Conservation (phyloP, 441 rosid species). For the Brassica hybrid region DNA sequence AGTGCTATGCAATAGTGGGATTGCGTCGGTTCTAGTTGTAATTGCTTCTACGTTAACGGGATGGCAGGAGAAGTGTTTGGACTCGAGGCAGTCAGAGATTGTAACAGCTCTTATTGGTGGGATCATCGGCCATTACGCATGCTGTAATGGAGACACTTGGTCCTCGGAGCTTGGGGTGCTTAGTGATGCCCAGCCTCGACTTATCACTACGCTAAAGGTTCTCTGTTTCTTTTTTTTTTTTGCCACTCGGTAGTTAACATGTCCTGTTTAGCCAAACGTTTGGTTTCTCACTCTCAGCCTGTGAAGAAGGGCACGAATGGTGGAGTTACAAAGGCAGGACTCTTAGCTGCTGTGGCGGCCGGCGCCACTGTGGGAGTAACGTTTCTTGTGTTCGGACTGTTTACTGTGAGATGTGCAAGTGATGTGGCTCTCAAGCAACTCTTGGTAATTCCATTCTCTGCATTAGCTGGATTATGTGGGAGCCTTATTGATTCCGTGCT, state of each 20-base stretch:
- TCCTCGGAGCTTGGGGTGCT: conserved; percentile 96
- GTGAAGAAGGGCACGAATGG: conserved; percentile 94
- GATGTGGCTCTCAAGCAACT: conserved; percentile 73
- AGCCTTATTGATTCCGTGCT: conserved; percentile 83
- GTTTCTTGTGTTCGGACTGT: conserved; percentile 64
- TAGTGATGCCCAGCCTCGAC: conserved; percentile 78
- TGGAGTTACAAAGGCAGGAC: conserved; percentile 84
- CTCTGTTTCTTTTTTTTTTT: conserved; percentile 25
- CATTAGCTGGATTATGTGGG: conserved; percentile 78
- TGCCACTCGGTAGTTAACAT: neutral
- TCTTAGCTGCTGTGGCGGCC: conserved; percentile 81
- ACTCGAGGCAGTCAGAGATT: conserved; percentile 56
- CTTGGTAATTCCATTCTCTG: conserved; percentile 69
- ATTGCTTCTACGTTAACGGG: conserved; percentile 56
- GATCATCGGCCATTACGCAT: conserved; percentile 84
- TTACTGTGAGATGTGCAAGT: conserved; percentile 63
- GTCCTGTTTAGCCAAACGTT: conserved; percentile 19
- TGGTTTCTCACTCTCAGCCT: conserved; percentile 53
- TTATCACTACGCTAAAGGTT: conserved; percentile 95
- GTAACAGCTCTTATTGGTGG: conserved; percentile 78
- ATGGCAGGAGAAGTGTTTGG: conserved; percentile 76
- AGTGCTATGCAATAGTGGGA: conserved; percentile 74
- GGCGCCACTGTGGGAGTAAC: conserved; percentile 77
- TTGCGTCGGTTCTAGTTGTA: conserved; percentile 62
- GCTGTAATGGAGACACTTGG: conserved; percentile 94